phyloP scores from a whole-genome alignment of 768 basidiomycete species.

The Hysterangium stoloniferum region DNA sequence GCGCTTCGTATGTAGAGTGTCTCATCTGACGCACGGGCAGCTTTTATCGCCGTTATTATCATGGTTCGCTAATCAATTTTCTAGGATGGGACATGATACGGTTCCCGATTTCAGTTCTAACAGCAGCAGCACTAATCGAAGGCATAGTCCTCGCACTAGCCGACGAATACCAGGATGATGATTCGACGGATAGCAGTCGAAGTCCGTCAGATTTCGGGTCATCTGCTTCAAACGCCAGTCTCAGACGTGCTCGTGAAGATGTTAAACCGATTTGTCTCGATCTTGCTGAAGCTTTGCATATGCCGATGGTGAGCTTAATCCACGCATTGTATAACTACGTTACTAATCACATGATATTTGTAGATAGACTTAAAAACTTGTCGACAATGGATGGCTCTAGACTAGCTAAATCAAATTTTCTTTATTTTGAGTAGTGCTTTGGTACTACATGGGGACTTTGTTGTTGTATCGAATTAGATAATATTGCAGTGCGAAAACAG shows the following conservation, averaged over 20 bases:
- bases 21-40: neutral
- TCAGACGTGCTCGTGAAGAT: neutral
- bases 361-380: neutral
- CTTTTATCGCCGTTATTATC: neutral
- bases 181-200: neutral
- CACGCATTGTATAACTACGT: neutral
- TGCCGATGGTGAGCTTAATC: neutral
- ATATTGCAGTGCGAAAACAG: too few relatives aligned
- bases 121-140: slow-evolving; percentile 43
- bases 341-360: neutral
- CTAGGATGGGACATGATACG: slow-evolving; percentile 47
- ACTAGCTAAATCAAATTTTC: too few relatives aligned
- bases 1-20: slow-evolving; percentile 30
- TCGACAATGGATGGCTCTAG: slow-evolving; percentile 2
- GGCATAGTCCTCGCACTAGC: slow-evolving; percentile 34
- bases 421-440: too few relatives aligned
- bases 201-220: neutral
- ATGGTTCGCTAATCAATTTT: neutral
- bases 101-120: slow-evolving; percentile 47
- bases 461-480: too few relatives aligned
- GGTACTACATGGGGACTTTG: too few relatives aligned
- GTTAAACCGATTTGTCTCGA: neutral
- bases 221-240: neutral
- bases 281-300: neutral
- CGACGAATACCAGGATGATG: slow-evolving; percentile 21